A percentile compares a stretch with the other conserved stretches of the same genome.
Conservation (phyloP, 768 basidiomycete genomes). For the Agaricus subrufescens region DNA sequence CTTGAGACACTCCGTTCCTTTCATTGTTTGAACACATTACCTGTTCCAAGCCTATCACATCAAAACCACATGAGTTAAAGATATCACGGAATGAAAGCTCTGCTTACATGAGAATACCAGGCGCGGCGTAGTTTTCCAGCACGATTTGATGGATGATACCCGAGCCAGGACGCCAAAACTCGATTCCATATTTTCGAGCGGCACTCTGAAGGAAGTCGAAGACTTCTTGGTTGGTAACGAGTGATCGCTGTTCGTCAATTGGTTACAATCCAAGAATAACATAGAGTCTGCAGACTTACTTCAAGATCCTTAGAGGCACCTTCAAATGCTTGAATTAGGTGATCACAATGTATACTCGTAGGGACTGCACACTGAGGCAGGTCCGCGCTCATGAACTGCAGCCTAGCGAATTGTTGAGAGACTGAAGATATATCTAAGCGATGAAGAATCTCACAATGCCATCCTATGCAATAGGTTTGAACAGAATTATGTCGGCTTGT, state of each 20-base stretch:
- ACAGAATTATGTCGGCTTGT: constrained; percentile 8
- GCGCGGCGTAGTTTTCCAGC: constrained; percentile 95
- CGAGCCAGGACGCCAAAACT: constrained; percentile 97
- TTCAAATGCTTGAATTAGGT: constrained; percentile 90
- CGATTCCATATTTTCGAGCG: constrained; percentile 87
- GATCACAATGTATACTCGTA: constrained; percentile 95
- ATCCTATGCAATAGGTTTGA: constrained; percentile 43
- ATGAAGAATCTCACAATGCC: constrained; percentile 57
- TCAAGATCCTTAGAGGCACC: constrained; percentile 85
- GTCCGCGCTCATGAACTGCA: constrained; percentile 98
- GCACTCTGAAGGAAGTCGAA: constrained; percentile 97
- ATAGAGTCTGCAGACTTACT: constrained; percentile 32
- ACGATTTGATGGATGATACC: constrained; percentile 98
- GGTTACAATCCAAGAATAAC: background rate
- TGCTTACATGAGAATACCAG: constrained; percentile 84
- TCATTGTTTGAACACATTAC: constrained; percentile 26
- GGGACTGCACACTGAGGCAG: constrained; percentile 80
- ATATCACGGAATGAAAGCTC: background rate
- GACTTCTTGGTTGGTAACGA: constrained; percentile 89
- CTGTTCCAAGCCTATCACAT: constrained; percentile 68
- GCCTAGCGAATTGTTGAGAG: constrained; percentile 29
- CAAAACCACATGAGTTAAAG: background rate
- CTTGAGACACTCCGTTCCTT: background rate
- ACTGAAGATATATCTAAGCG: background rate
- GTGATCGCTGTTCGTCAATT: constrained; percentile 54